Percentiles rank a stretch among this genome's conserved stretches.
Conservation (phyloP, 805 yeast genomes). For the Suhomyces vadensis region DNA sequence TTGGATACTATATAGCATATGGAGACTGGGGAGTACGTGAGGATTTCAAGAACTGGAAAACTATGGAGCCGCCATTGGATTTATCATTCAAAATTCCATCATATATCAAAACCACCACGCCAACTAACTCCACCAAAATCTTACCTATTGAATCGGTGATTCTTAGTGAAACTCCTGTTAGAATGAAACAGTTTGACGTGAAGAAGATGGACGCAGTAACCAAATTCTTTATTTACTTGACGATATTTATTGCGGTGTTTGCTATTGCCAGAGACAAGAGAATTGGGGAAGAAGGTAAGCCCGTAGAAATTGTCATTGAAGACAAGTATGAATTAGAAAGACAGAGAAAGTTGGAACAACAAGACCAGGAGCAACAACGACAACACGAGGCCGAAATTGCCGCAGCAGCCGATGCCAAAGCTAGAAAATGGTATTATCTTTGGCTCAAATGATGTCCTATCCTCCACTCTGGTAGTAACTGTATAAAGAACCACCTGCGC, state of each 20-base stretch:
- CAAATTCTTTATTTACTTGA: slow-evolving; percentile 51
- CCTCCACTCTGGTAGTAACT: not conserved
- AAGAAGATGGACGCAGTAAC: slow-evolving; percentile 58
- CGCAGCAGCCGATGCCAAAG: slow-evolving; percentile 2
- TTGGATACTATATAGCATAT: slow-evolving; percentile 62
- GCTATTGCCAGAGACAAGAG: slow-evolving; percentile 59
- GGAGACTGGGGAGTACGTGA: slow-evolving; percentile 74
- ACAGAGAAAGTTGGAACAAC: slow-evolving; percentile 19
- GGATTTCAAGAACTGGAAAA: slow-evolving; percentile 49
- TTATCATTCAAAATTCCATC: slow-evolving; percentile 54
- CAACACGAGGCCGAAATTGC: slow-evolving; percentile 4
- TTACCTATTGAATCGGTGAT: slow-evolving; percentile 42
- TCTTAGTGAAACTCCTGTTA: slow-evolving; percentile 43
- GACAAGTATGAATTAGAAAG: slow-evolving; percentile 37
- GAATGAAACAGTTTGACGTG: slow-evolving; percentile 49
- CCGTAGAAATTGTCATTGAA: slow-evolving; percentile 38
- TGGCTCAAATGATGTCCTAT: slow-evolving; percentile 41
- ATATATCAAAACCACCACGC: slow-evolving; percentile 25
- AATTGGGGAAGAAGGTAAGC: slow-evolving; percentile 46
- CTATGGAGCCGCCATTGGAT: slow-evolving; percentile 53
- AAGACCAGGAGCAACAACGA: slow-evolving; percentile 16
- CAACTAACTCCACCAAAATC: slow-evolving; percentile 25
- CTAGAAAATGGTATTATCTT: slow-evolving; percentile 51
- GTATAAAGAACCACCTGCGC: too few relatives aligned
- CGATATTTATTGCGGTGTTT: slow-evolving; percentile 46